Base-by-base conservation (phyloP, 352 stramenopile genomes). In the Globisporangium nunn region DNA sequence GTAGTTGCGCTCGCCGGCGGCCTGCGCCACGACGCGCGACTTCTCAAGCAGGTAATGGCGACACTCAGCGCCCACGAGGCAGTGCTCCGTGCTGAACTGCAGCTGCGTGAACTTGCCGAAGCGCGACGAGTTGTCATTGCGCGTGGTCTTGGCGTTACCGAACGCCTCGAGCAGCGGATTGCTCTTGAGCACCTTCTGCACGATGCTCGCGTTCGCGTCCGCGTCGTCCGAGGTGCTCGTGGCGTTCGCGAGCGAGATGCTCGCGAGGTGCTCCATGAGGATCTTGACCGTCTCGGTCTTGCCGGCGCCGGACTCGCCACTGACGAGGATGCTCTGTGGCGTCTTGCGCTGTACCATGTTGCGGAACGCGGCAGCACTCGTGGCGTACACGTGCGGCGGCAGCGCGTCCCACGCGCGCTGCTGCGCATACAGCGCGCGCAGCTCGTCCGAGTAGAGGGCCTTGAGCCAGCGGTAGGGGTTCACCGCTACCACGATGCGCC, bases 11-110 rank as follows among this genome's bases (percentile, higher is more conserved):
- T 99, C 97, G 1, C 90, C 84, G 0, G 68, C 30, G 2, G 80
- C 77, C 61, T 98, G 95, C 18, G 78, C 70, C 6, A 98, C 77
- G 6, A 99, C 85, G 15, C 96, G 91, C 1, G 95, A 96, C 67
- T 99, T 99, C 68, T 99, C 96, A 2, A 99, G 75, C 49, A 99
- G 71, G 71, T 99, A 99, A 46, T 97, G 81, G 12, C 83, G 79
- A 59, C 85, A 95, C 57, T 88, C 85, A 11, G 89, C 91, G 33
- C 90, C 91, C 12, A 96, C 68, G n/a, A 98, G 73, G 55, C 75
- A 85, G 40, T 86, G 81, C 46, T 95, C 77, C 39, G 56, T 67
- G 61, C 97, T 89, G 70, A 98, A 98, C 56, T 96, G 87, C 30
- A 98, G 71, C 61, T 96, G 88, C 59, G 95, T 98, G 59, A 97